A percentile compares a stretch with the other conserved stretches of the same genome.
phyloP scores from a whole-genome alignment of 78 protist species.

The Bigelowiella natans region DNA sequence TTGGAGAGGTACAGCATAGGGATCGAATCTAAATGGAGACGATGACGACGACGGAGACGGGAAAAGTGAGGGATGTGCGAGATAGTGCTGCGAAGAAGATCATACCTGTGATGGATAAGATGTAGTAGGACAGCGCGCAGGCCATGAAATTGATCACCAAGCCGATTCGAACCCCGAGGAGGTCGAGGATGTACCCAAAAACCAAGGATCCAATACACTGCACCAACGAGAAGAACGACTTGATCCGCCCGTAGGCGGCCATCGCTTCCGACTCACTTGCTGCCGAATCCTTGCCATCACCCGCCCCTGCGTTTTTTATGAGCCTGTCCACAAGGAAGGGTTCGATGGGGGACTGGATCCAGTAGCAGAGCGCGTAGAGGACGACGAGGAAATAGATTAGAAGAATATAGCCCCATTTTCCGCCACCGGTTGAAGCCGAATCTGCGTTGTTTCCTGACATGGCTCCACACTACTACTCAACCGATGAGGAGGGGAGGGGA shows the following conservation, averaged over 20 bases:
- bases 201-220: not conserved
- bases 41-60: too few species aligned
- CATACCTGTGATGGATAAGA: not conserved
- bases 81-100: too few species aligned
- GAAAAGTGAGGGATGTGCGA: too few species aligned
- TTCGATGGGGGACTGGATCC: not conserved
- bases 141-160: not conserved
- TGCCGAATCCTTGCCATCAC: not conserved
- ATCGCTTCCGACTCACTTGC: too few species aligned
- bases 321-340: not conserved
- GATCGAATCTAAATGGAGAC: too few species aligned
- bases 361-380: slow-evolving; percentile 1
- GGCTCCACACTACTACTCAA: too few species aligned
- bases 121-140: not conserved
- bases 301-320: too few species aligned
- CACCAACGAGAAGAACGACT: not conserved
- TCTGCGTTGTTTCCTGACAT: too few species aligned
- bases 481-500: too few species aligned
- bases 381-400: not conserved
- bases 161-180: not conserved
- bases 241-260: not conserved
- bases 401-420: too few species aligned
- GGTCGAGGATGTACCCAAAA: not conserved
- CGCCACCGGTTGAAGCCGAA: too few species aligned
- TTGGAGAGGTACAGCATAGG: not conserved